Evolutionary conservation across 331 rosid genomes (phyloP).

Genomic region (Rhamnella rubrinervis): DNA sequence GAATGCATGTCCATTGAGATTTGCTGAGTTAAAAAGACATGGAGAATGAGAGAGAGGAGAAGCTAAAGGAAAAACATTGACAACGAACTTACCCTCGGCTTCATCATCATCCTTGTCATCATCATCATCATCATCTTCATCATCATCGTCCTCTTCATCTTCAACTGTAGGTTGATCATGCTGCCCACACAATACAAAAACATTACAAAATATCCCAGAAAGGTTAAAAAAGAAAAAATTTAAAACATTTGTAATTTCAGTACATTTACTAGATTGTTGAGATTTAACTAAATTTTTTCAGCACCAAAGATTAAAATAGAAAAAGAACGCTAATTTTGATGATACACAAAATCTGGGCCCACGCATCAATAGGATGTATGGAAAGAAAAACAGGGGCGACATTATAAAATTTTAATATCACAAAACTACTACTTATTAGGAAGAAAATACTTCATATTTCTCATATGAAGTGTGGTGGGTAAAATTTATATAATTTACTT

Average conservation of each 20-base stretch:
- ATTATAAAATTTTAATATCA: not conserved
- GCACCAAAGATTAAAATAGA: not conserved
- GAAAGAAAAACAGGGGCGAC: not conserved
- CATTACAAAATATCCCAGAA: not conserved
- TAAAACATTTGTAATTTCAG: not conserved
- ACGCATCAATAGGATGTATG: too few relatives aligned
- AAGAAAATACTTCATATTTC: not conserved
- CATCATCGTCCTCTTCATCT: slow-evolving; percentile 45
- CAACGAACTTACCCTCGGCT: slow-evolving; percentile 25
- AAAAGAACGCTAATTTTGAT: too few relatives aligned
- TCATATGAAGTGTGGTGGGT: too few relatives aligned
- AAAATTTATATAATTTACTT: not conserved
- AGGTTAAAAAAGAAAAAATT: not conserved
- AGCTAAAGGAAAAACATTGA: not conserved
- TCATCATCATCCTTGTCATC: slow-evolving; percentile 50
- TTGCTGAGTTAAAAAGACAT: not conserved
- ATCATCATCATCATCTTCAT: slow-evolving; percentile 45
- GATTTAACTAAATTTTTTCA: not conserved
- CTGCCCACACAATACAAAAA: slow-evolving; percentile 12
- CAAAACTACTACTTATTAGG: too few relatives aligned
- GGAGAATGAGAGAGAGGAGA: not conserved
- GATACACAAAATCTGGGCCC: not conserved
- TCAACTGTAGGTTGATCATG: slow-evolving; percentile 51
- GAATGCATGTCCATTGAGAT: not conserved
- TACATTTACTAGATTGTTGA: not conserved